Conservation (phyloP, 305 asterid species). For the Plantago coronopus region DNA sequence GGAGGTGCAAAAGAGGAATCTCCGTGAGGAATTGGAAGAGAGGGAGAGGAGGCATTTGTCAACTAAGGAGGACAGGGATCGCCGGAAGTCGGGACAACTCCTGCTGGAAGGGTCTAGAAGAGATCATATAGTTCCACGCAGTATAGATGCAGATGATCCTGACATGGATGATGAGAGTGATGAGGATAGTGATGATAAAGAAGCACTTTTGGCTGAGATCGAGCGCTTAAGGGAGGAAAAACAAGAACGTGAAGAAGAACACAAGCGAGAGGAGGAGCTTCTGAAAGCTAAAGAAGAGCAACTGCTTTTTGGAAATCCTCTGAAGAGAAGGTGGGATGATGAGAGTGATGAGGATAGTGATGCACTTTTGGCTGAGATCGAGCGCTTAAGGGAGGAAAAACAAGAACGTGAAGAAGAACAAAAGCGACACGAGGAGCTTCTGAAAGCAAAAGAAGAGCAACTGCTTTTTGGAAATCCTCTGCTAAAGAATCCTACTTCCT, state of each 20-base stretch:
- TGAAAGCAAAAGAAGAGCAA: conserved; percentile 81
- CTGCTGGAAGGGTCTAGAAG: conserved; percentile 25
- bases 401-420: conserved; percentile 38
- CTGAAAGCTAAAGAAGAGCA: too few relatives aligned
- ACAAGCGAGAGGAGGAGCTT: conserved; percentile 72
- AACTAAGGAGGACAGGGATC: conserved; percentile 28
- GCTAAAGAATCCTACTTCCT: conserved; percentile 60
- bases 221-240: too few relatives aligned
- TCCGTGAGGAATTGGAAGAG: conserved; percentile 69
- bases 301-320: too few relatives aligned
- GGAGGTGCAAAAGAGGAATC: conserved; percentile 66
- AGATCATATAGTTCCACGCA: conserved; percentile 73
- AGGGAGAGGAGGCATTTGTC: conserved; percentile 56
- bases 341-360: conserved; percentile 44
- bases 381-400: too few relatives aligned
- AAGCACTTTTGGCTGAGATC: too few relatives aligned
- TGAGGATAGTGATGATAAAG: conserved; percentile 29
- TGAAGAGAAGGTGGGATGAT: too few relatives aligned
- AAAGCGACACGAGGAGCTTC: conserved; percentile 73
- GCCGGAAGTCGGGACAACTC: conserved; percentile 60
- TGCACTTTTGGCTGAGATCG: too few relatives aligned
- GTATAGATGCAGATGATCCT: conserved; percentile 79
- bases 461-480: conserved; percentile 86
- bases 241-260: conserved; percentile 37
- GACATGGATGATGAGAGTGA: conserved; percentile 60